phyloP scores from a whole-genome alignment of 1,139 yeast genomes.

The Taphrina wiesneri region DNA sequence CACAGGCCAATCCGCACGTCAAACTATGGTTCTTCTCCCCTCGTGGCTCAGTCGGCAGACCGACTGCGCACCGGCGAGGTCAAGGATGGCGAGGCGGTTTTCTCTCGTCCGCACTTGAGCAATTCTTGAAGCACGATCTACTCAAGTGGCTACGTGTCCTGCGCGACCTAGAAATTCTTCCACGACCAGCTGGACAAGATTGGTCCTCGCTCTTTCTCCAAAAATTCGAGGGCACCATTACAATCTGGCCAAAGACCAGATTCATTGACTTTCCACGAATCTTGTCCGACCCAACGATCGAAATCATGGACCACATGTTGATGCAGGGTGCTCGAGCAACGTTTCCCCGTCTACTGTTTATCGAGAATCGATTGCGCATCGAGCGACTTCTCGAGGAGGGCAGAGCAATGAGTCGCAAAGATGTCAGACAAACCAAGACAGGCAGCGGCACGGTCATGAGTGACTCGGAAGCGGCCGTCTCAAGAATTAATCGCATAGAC shows the following conservation, averaged over 20 bases:
- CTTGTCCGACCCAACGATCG: conserved; percentile 66
- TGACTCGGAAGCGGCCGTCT: conserved; percentile 15
- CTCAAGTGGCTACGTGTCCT: conserved; percentile 72
- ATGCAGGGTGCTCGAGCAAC: conserved; percentile 65
- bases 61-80: conserved; percentile 65
- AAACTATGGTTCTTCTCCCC: conserved; percentile 76
- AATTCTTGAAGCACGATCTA: conserved; percentile 67
- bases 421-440: background rate
- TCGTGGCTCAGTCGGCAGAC: conserved; percentile 77
- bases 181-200: conserved; percentile 70
- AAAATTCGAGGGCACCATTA: conserved; percentile 70
- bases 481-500: background rate
- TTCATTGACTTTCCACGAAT: conserved; percentile 64
- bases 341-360: conserved; percentile 65
- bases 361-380: conserved; percentile 61
- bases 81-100: conserved; percentile 73
- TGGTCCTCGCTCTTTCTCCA: conserved; percentile 80
- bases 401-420: conserved; percentile 15
- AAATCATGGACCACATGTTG: conserved; percentile 58
- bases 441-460: conserved; percentile 24
- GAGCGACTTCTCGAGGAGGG: conserved; percentile 61
- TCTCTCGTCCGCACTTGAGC: conserved; percentile 70
- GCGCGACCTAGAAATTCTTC: conserved; percentile 65
- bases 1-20: conserved; percentile 83
- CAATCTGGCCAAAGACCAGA: conserved; percentile 70